Evolutionary conservation across 805 yeast genomes (phyloP), one percentile per base, ranked within the genome.

Genomic region (Candida rishiriensis): DNA sequence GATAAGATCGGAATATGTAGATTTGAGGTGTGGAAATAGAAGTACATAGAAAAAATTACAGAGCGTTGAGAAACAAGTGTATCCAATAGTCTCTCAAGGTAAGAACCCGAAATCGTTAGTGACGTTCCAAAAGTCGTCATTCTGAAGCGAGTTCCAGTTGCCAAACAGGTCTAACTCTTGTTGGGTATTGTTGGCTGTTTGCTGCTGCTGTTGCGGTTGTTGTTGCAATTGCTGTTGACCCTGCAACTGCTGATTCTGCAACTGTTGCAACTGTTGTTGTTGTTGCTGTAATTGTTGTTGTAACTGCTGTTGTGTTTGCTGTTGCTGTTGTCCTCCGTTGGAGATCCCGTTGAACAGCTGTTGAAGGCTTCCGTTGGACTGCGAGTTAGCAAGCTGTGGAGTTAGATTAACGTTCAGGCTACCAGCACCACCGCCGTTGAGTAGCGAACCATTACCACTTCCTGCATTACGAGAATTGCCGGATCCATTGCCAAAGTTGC

Each of bases 71-170:
- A 26, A 3, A 7, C 18, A 10, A 14, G n/a, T 16, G n/a, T 10
- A 33, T 21, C 26, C 7, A 21, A 5, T 21, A 7, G 7, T 21
- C 26, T 21, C 26, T 46, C 26, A 70, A 4, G 76, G 70, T 30
- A 72, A 50, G 48, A 74, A 75, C 8, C 77, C 78, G 48, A 72
- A 71, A 48, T 73, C 77, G 44, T 70, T 74, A 40, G 69, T 68
- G n/a, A 65, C 66, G 8, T 68, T 64, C 77, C 78, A 73, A 40
- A 73, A 68, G 40, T 73, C 78, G 43, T 74, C 78, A 39, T 36
- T 51, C 18, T 45, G 49, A n/a, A 49, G 30, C 36, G 50, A 34
- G 42, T 41, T 42, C 59, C 64, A 58, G 36, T 43, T 49, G 39
- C 34, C 54, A 18, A 54, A 51, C 26, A 51, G 31, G 16, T 56